phyloP scores from a whole-genome alignment of 83 land plant species.

The Picea engelmannii region DNA sequence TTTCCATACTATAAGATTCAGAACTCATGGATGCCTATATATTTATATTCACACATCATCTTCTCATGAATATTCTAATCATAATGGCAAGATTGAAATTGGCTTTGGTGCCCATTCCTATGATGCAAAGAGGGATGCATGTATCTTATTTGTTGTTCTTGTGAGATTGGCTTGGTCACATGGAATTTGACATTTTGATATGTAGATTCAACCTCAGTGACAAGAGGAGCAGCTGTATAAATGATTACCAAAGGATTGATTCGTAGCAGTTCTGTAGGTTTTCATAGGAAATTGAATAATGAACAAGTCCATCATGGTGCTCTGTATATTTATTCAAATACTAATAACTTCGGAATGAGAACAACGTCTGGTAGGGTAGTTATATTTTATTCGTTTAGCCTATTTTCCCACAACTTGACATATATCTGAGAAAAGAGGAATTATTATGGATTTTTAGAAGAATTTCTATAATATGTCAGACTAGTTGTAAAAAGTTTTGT shows the following conservation, averaged over 20 bases:
- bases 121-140: neutral
- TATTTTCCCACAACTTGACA: too few relatives aligned
- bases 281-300: neutral
- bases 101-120: neutral
- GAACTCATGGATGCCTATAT: neutral
- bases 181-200: neutral
- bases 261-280: neutral
- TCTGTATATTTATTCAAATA: too few relatives aligned
- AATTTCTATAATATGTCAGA: neutral
- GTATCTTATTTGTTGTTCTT: neutral
- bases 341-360: neutral
- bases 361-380: neutral
- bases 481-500: neutral
- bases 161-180: neutral
- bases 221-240: neutral
- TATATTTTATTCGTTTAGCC: neutral
- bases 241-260: neutral
- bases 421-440: neutral
- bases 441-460: neutral
- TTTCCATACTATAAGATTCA: slow-evolving; percentile 9
- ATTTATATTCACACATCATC: neutral
- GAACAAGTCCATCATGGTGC: neutral
- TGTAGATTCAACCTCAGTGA: neutral
- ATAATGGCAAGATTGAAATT: neutral
- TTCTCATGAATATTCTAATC: neutral